Conservation (phyloP, 129 eudicot species). For the sunflower (Helianthus annuus) region HanXRQr2.0-SUNRISE NC_035448.2:171655153-171655652, state of each 20-base stretch:
- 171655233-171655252: conserved; percentile 14
- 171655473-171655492: too few relatives aligned
- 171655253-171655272: not conserved
- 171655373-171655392: conserved; percentile 26
- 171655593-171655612: too few relatives aligned
- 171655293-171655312: conserved; percentile 5
- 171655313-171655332: conserved; percentile 17
- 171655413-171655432: too few relatives aligned
- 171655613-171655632: too few relatives aligned
- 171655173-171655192: conserved; percentile 53
- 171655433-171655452: too few relatives aligned
- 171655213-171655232: conserved; percentile 37
- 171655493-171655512: too few relatives aligned
- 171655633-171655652: too few relatives aligned
- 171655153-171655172: conserved; percentile 50
- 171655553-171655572: too few relatives aligned
- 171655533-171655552: too few relatives aligned
- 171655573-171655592: too few relatives aligned
- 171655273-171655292: conserved; percentile 3
- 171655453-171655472: too few relatives aligned
- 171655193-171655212: conserved; percentile 62
- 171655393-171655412: not conserved
- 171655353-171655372: conserved; percentile 15
- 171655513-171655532: too few relatives aligned
- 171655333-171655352: conserved; percentile 22